A percentile compares a stretch with the other conserved stretches of the same genome.
Evolutionary conservation across 164 flowering plant species (phyloP).

Genomic region (Euptelea pleiosperma): DNA sequence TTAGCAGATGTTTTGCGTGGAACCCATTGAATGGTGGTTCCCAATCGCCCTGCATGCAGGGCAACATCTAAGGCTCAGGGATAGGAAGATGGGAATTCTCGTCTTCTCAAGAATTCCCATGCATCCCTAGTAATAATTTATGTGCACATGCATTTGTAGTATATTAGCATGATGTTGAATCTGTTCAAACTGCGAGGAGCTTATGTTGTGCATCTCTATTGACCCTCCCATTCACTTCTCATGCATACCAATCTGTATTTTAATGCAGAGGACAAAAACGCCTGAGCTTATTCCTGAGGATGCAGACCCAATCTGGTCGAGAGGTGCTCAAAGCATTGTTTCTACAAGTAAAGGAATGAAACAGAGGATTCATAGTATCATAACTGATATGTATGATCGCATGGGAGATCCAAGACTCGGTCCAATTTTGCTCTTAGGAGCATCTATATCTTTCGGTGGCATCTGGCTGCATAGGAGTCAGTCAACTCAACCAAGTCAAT

Average conservation of each 20-base stretch:
- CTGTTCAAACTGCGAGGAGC: not conserved
- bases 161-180: not conserved
- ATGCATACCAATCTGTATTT: not conserved
- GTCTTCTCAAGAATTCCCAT: too few species aligned
- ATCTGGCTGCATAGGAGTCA: slow-evolving; percentile 61
- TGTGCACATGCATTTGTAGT: not conserved
- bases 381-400: slow-evolving; percentile 28
- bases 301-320: slow-evolving; percentile 52
- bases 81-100: too few species aligned
- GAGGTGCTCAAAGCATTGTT: slow-evolving; percentile 40
- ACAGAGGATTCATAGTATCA: slow-evolving; percentile 31
- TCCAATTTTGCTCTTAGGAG: slow-evolving; percentile 65
- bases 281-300: slow-evolving; percentile 86
- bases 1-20: not conserved
- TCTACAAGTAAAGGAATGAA: slow-evolving; percentile 47
- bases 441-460: slow-evolving; percentile 62
- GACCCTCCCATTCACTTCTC: not conserved
- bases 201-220: not conserved
- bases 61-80: too few species aligned
- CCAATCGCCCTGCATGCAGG: not conserved
- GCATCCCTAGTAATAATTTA: too few species aligned
- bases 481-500: slow-evolving; percentile 26
- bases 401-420: slow-evolving; percentile 82
- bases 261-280: slow-evolving; percentile 54
- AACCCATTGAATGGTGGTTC: not conserved